Base-by-base conservation (phyloP, 768 basidiomycete genomes). In the Agaricus subrufescens region DNA sequence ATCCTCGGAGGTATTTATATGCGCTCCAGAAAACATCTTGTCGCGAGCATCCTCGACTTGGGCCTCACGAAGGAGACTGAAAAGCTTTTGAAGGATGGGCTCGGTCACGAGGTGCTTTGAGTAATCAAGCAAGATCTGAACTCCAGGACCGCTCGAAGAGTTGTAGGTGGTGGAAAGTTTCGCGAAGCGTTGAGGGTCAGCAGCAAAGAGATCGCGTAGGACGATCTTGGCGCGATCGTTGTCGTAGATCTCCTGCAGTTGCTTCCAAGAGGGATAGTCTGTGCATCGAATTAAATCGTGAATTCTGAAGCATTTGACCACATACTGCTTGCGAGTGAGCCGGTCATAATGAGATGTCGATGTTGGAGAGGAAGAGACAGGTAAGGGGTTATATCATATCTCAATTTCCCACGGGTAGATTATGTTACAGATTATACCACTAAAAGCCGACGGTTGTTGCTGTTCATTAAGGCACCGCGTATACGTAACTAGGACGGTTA, bases 1-100 rank as follows among this genome's bases (percentile, higher is more conserved):
- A 66, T 92, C 95, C 71, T 98, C 97, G 25, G 94, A 95, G 15
- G 95, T 98, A 77, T 98, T 98, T 81, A 98, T 98, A 72, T 97
- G 97, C 69, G 90, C 86, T 45, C 97, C 96, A 1, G 87, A 71
- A 68, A 96, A 98, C 94, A 98, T 97, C 72, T 85, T 86, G 71
- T 98, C 89, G 52, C 95, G 84, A 68, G 80, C 84, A 23, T 78
- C 66, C 80, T 97, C 94, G 55, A 98, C 83, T 47, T 83, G 73
- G 30, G 95, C 94, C 71, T 98, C 96, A 57, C 83, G 80, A 27
- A 85, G 92, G 57, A 99, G 86, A 12, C 77, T 69, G 62, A 98
- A 77, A 47, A 98, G 85, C 4, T 84, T 80, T 39, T 80, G 72
- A 59, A 95, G 79, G 72, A 98, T 86, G 54, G 90, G 85, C 66